Percentiles rank a stretch among this genome's conserved stretches.
Evolutionary conservation across 2,329 filamentous ascomycete genomes (phyloP).

Genomic region (Rugonectria rugulosa): DNA sequence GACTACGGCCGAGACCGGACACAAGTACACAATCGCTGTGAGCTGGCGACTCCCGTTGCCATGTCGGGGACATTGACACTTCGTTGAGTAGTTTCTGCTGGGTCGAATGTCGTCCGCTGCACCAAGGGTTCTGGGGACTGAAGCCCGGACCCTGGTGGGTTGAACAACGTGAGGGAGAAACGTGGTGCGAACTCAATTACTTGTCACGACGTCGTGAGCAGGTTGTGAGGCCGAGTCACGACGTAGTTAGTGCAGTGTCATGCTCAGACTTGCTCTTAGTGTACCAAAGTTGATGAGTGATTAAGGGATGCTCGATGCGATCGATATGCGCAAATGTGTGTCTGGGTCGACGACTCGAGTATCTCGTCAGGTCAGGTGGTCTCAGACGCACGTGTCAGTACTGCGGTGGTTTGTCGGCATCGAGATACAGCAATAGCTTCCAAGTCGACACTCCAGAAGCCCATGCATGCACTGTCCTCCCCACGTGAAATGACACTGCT

Average conservation of each 20-base stretch:
- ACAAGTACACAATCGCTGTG: constrained; percentile 3
- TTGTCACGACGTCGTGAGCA: neutral
- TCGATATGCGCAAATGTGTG: constrained; percentile 25
- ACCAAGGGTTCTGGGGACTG: neutral
- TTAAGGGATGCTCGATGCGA: neutral
- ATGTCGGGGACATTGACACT: constrained; percentile 1
- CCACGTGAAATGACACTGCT: constrained; percentile 17
- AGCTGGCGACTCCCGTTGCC: neutral
- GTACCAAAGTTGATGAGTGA: neutral
- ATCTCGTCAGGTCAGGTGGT: constrained; percentile 11
- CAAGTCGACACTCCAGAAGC: constrained; percentile 14
- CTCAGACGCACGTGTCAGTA: constrained; percentile 27
- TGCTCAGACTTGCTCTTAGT: neutral
- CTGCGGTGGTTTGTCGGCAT: constrained; percentile 26
- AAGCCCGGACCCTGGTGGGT: neutral
- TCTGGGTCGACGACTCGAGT: constrained; percentile 10
- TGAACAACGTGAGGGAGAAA: neutral
- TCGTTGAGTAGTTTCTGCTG: constrained; percentile 7
- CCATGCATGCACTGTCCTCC: no score
- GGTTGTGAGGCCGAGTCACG: constrained; percentile 4
- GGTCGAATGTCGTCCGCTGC: neutral
- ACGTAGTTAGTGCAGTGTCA: neutral
- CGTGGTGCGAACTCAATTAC: constrained; percentile 18
- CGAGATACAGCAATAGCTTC: constrained; percentile 4
- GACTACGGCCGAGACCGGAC: constrained; percentile 23